Evolutionary conservation across 2,329 filamentous ascomycete genomes (phyloP), one percentile per base, ranked within the genome.

Genomic region (Ophiocordyceps robertsii): DNA sequence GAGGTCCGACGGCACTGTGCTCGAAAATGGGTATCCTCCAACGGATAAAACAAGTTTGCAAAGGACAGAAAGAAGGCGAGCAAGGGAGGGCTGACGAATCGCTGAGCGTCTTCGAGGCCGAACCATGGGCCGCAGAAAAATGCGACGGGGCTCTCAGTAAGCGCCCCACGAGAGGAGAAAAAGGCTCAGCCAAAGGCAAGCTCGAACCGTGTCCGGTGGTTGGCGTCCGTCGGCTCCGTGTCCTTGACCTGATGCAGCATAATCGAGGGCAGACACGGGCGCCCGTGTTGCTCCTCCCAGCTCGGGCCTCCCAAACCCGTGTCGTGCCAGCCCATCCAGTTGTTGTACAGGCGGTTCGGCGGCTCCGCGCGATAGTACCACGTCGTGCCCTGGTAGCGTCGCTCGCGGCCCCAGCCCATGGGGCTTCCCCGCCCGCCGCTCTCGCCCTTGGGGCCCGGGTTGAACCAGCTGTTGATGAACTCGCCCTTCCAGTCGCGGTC

Each of bases 401-500:
- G 67, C 51, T 79, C 75, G 43, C 68, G 65, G 3, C 73, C 74
- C 73, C 72, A 75, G 21, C 73, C 73, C 63, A 76, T 76, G 33
- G 75, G 69, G 44, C 70, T 75, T 42, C 70, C 71, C 24, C 67
- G 61, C 16, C 72, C 68, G 41, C 75, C 75, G 32, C 66, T 68
- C 46, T 71, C 68, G 8, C 73, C 74, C 8, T 67, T 68, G 7
- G 67, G 65, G 1, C 75, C 75, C 9, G 72, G 69, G 47, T 80
- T 80, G 60, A 80, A 79, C 68, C 70, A 79, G 47, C 66, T 68
- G 29, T 68, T 67, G 27, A 80, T 57, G 45, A 70, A 70, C 29
- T 64, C 59, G 2, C 70, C 66, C 29, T 64, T 62, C 82, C 82
- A 88, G 40, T 82, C 73, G 46, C 83, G 75, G 59, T 90, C 84